Percentiles rank a stretch among this genome's conserved stretches.
phyloP scores from a whole-genome alignment of 2,329 filamentous ascomycete genomes.

The Pezizomycotina sp. region DNA sequence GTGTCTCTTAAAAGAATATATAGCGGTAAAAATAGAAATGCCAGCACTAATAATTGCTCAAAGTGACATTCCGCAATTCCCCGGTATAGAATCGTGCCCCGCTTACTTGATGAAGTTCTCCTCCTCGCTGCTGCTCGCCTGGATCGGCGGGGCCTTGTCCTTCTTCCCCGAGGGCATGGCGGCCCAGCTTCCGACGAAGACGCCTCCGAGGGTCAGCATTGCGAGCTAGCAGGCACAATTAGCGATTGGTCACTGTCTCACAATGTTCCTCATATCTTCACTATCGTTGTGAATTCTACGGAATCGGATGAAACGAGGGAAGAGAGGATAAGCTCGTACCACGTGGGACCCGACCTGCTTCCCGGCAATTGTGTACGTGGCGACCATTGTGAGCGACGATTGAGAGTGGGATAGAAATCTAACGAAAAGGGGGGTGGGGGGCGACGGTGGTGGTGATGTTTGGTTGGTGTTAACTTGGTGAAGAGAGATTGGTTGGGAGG shows the following conservation, averaged over 20 bases:
- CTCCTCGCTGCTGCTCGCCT: slow-evolving; percentile 23
- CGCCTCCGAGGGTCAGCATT: slow-evolving; percentile 20
- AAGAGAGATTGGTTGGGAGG: too few relatives aligned
- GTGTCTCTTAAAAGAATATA: background rate
- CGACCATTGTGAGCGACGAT: slow-evolving; percentile 34
- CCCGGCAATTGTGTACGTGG: slow-evolving; percentile 37
- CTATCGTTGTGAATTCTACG: slow-evolving; percentile 1
- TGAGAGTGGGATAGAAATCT: background rate
- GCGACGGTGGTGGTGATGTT: too few relatives aligned
- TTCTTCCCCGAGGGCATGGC: slow-evolving; percentile 13
- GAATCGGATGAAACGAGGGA: background rate
- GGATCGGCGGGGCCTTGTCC: slow-evolving; percentile 23
- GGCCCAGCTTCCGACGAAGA: slow-evolving; percentile 16
- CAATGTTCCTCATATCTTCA: background rate
- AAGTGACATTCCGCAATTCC: background rate
- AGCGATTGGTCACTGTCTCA: background rate
- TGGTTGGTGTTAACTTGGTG: too few relatives aligned
- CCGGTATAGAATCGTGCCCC: background rate
- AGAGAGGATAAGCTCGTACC: slow-evolving; percentile 29
- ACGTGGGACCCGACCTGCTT: slow-evolving; percentile 38
- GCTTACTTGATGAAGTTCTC: slow-evolving; percentile 25
- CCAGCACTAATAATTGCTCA: too few relatives aligned
- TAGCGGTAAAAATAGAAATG: too few relatives aligned
- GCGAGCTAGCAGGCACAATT: slow-evolving; percentile 18
- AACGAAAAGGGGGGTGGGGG: too few relatives aligned